phyloP scores from a whole-genome alignment of 2,329 filamentous ascomycete genomes.

The Aureobasidium sp. region DNA sequence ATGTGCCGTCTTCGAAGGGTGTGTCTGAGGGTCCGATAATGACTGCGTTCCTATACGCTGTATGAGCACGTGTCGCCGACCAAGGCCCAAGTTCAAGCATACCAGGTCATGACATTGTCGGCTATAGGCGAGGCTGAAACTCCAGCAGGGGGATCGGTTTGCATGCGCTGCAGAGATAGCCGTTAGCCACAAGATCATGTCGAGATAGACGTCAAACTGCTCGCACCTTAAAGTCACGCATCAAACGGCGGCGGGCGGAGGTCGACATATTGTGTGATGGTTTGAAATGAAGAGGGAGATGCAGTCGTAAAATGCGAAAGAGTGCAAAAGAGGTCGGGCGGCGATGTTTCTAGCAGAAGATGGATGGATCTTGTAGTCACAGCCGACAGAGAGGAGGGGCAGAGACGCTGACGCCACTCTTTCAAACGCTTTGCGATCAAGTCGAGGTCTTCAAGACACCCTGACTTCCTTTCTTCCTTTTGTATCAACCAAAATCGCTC shows the following conservation, averaged over 20 bases:
- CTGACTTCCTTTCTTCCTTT: not conserved
- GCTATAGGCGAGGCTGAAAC: constrained; percentile 94
- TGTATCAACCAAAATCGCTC: not conserved
- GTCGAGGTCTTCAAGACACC: not conserved
- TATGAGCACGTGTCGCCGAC: constrained; percentile 10
- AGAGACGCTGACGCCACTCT: constrained; percentile 7
- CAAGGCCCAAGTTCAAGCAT: constrained; percentile 23
- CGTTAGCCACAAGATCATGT: constrained; percentile 3
- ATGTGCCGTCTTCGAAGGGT: constrained; percentile 96
- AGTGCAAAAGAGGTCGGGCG: not conserved
- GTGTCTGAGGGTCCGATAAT: constrained; percentile 97
- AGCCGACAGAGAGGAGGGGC: not conserved
- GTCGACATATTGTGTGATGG: constrained; percentile 65
- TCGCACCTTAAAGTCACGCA: constrained; percentile 97
- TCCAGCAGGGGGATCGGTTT: constrained; percentile 93
- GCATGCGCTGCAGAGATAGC: constrained; percentile 67
- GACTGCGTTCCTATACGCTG: constrained; percentile 72
- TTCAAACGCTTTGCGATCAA: not conserved
- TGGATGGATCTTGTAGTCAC: not conserved
- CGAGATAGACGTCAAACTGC: not conserved
- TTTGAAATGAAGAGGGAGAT: not conserved
- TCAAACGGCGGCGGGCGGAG: constrained; percentile 85
- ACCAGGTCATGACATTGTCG: constrained; percentile 97
- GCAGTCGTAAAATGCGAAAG: not conserved
- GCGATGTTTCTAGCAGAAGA: not conserved